phyloP scores from a whole-genome alignment of 345 rosid genomes.

The Syzygium oleosum region DNA sequence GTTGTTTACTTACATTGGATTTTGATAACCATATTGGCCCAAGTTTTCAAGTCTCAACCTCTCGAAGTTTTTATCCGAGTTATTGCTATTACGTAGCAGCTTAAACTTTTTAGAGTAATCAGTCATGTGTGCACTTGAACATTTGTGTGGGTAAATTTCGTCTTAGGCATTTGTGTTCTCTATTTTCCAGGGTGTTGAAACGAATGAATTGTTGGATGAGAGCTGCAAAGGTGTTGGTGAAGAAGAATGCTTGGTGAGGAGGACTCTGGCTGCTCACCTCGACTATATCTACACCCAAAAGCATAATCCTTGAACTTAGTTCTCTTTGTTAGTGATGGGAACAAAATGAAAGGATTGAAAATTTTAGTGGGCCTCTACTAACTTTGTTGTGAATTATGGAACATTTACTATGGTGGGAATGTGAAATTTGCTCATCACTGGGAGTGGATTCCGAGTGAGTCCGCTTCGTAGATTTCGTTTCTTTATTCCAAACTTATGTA shows the following conservation, averaged over 20 bases:
- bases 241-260: conserved; percentile 44
- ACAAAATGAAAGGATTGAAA: not conserved
- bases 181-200: not conserved
- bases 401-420: not conserved
- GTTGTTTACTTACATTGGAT: not conserved
- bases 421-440: not conserved
- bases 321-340: not conserved
- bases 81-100: not conserved
- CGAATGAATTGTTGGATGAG: conserved; percentile 8
- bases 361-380: not conserved
- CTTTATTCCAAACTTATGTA: not conserved
- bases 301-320: conserved; percentile 7
- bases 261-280: conserved; percentile 44
- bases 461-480: not conserved
- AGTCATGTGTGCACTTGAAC: not conserved
- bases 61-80: not conserved
- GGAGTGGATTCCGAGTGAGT: not conserved
- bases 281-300: conserved; percentile 51
- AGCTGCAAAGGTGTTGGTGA: conserved; percentile 37
- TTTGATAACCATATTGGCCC: not conserved
- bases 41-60: not conserved
- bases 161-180: not conserved
- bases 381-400: not conserved
- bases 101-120: not conserved
- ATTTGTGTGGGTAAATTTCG: not conserved